Base-by-base conservation (phyloP, 1,284 basidiomycete genomes). In the Coniferiporia sulphurascens region DNA sequence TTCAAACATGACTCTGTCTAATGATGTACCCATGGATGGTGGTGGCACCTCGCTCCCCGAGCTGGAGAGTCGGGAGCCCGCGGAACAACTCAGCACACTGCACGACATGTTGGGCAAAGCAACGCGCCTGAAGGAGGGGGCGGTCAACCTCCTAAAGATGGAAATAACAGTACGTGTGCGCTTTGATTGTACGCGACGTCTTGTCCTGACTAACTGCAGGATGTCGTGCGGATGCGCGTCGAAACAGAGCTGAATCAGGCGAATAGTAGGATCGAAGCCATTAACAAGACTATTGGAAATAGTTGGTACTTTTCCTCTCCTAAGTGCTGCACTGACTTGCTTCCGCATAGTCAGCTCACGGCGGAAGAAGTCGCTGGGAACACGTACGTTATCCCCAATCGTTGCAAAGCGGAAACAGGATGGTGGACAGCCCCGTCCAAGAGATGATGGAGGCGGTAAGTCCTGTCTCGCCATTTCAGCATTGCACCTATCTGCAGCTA, bases 81-180 rank as follows among this genome's bases (percentile, higher is more conserved):
- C 66, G 45, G 72, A 79, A 21, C 63, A 93, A 88, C 72, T 91
- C 52, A 82, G 84, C 49, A 74, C 78, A n/a, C 77, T 94, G 38
- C 81, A 81, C 50, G 79, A 78, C 61, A 82, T 85, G 70, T 78
- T 93, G 44, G 81, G 83, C 63, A 77, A 86, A 61, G 86, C 91
- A 71, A 84, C 82, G 62, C 82, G 87, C 60, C 91, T 94, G 66
- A 89, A 85, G 69, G 90, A 93, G 71, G 92, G 93, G 15, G 92
- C 92, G 0, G 90, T 92, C 73, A 91, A 88, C 62, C 77, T 95
- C 56, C 75, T 95, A 50, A 83, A 83, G 62, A 83, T 89, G 72
- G 76, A 80, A 32, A 72, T 89, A 44, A 78, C 77, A 55, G 87
- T 89, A 68, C 65, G 78, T 53, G 34, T 22, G 12, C 38, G 9